Conservation (phyloP, 345 rosid species). For the Bruguiera gymnorhiza region DNA sequence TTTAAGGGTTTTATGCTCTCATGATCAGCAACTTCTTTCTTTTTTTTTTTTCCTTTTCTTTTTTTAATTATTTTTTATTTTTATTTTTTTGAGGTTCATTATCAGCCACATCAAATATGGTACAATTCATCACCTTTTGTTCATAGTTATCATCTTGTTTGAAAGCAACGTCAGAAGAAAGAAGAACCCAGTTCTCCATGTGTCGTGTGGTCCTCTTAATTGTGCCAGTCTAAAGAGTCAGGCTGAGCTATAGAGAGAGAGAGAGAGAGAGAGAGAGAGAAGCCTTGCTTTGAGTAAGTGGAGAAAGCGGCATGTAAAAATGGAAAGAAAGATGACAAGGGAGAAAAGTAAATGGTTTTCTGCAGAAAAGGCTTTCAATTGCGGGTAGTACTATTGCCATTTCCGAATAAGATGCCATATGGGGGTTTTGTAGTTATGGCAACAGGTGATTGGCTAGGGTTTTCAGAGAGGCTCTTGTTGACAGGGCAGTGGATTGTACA, state of each 20-base stretch:
- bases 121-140: slow-evolving; percentile 21
- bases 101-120: slow-evolving; percentile 38
- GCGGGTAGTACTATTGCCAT: slow-evolving; percentile 13
- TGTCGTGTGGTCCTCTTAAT: slow-evolving; percentile 73
- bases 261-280: slow-evolving; percentile 17
- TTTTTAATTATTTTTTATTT: too few species aligned
- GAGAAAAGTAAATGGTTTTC: slow-evolving; percentile 17
- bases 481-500: slow-evolving; percentile 8
- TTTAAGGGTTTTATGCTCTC: slow-evolving; percentile 37
- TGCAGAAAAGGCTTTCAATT: neutral
- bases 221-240: slow-evolving; percentile 45
- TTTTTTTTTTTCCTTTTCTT: too few species aligned
- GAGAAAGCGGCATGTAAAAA: slow-evolving; percentile 32
- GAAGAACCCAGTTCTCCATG: slow-evolving; percentile 40
- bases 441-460: slow-evolving; percentile 28
- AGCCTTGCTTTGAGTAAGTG: slow-evolving; percentile 4
- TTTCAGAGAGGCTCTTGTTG: slow-evolving; percentile 6
- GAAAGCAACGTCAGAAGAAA: slow-evolving; percentile 74
- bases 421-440: slow-evolving; percentile 15
- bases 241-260: slow-evolving; percentile 35
- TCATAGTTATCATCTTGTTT: slow-evolving; percentile 48
- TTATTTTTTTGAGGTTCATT: slow-evolving; percentile 13
- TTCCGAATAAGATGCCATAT: slow-evolving; percentile 17
- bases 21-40: slow-evolving; percentile 34
- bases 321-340: slow-evolving; percentile 44